A percentile compares a stretch with the other conserved stretches of the same genome.
phyloP scores from a whole-genome alignment of 1,139 yeast species.

The Trichomonascaceae sp. region DNA sequence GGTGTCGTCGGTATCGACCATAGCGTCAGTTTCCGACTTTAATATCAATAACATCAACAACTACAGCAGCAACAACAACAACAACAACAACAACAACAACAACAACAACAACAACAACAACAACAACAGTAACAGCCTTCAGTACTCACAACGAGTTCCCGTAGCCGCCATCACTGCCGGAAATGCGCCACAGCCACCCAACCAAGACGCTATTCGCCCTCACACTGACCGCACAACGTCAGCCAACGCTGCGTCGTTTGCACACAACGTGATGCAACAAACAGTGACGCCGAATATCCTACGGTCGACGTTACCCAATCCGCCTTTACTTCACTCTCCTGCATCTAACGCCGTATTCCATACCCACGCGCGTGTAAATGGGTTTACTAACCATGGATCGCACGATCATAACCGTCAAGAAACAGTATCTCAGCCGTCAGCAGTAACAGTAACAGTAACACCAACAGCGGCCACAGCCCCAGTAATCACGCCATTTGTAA shows the following conservation, averaged over 20 bases:
- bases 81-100: constrained; percentile 1
- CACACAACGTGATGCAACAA: constrained; percentile 11
- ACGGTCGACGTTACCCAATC: constrained; percentile 5
- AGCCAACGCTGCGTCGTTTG: constrained; percentile 10
- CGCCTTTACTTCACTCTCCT: constrained; percentile 13
- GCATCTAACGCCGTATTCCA: constrained; percentile 15
- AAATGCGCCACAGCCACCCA: too few relatives aligned
- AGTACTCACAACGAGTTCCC: not conserved
- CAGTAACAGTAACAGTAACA: constrained; percentile 3
- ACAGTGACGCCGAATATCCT: constrained; percentile 7
- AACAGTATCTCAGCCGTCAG: constrained; percentile 3
- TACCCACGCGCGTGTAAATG: constrained; percentile 8
- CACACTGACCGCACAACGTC: constrained; percentile 5
- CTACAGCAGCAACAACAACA: not conserved
- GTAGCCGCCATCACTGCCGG: too few relatives aligned
- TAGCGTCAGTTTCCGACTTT: not conserved
- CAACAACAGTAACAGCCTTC: constrained; percentile 3
- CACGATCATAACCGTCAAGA: constrained; percentile 1
- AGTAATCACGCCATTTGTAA: not conserved
- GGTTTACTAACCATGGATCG: not conserved
- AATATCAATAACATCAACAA: not conserved
- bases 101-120: constrained; percentile 4
- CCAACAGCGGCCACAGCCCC: constrained; percentile 2
- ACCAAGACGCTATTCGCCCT: constrained; percentile 1
- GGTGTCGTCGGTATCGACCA: not conserved